Conservation (phyloP, 73 alveolate genomes). For the Urostyla sp. region DNA sequence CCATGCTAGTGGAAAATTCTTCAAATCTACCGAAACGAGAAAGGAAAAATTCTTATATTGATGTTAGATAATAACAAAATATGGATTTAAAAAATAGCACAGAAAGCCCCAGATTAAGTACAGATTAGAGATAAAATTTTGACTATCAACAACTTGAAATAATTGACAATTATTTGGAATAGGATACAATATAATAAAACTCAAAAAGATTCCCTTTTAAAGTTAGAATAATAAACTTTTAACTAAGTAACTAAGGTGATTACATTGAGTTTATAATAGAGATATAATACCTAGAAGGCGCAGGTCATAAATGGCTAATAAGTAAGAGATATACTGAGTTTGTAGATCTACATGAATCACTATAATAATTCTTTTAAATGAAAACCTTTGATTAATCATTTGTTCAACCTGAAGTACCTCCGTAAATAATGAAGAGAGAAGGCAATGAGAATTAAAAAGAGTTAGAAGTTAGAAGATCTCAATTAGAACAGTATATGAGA, state of each 20-base stretch:
- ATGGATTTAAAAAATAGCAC: not conserved
- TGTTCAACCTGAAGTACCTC: conserved; percentile 17
- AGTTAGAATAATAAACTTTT: not conserved
- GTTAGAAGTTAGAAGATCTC: not conserved
- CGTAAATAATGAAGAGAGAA: not conserved
- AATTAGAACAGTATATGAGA: not conserved
- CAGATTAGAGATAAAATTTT: not conserved
- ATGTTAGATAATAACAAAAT: not conserved
- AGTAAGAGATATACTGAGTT: conserved; percentile 20
- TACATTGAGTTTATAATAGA: not conserved
- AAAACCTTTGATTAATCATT: not conserved
- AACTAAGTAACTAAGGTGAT: not conserved
- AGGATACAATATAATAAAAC: not conserved
- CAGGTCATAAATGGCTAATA: conserved; percentile 3
- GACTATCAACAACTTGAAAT: not conserved
- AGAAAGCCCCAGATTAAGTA: not conserved
- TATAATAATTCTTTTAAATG: not conserved
- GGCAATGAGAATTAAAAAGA: not conserved
- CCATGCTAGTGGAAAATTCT: not conserved
- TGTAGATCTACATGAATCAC: conserved; percentile 1
- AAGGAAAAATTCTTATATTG: not conserved
- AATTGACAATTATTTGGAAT: not conserved
- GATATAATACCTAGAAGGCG: conserved; percentile 17
- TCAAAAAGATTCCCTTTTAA: not conserved
- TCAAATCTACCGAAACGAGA: too few species aligned